Percentiles rank a stretch among this genome's conserved stretches.
Conservation (phyloP, 257 asterid species). For the Orobanche coerulescens region DNA sequence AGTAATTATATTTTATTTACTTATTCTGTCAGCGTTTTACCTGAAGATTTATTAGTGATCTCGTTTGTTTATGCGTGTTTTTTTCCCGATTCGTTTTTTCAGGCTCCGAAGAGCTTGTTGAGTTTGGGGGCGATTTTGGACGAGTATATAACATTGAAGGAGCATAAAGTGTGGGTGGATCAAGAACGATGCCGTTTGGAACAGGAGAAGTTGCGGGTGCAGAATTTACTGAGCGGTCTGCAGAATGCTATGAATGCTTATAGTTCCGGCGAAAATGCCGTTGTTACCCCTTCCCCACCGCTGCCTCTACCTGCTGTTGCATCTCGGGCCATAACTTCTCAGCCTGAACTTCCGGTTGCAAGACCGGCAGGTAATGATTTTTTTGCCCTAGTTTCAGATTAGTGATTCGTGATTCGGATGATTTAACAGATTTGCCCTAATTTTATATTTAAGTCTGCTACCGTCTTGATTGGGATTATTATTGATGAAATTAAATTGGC, state of each 20-base stretch:
- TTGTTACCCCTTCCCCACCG: conserved; percentile 30
- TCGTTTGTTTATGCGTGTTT: neutral
- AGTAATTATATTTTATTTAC: conserved; percentile 22
- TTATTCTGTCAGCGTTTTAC: neutral
- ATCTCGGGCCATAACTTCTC: conserved; percentile 23
- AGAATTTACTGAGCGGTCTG: conserved; percentile 65
- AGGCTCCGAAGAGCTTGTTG: conserved; percentile 88
- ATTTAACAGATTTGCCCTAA: neutral
- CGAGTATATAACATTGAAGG: conserved; percentile 79
- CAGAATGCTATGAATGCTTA: conserved; percentile 72
- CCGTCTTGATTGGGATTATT: neutral
- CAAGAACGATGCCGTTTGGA: conserved; percentile 70
- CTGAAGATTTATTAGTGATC: conserved; percentile 6
- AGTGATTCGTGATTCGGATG: neutral
- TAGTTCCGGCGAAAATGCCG: conserved; percentile 29
- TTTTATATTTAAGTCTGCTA: too few species aligned
- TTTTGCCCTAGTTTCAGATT: neutral
- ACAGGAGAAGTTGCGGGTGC: conserved; percentile 62
- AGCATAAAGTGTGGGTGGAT: conserved; percentile 61
- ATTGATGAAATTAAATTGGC: too few species aligned
- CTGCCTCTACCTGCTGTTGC: conserved; percentile 29
- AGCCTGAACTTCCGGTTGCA: conserved; percentile 20
- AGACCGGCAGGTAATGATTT: conserved; percentile 35
- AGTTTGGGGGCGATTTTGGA: conserved; percentile 74
- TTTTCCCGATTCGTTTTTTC: too few species aligned